phyloP scores from a whole-genome alignment of 2,329 filamentous ascomycete species.

The Aspergillus sp. region DNA sequence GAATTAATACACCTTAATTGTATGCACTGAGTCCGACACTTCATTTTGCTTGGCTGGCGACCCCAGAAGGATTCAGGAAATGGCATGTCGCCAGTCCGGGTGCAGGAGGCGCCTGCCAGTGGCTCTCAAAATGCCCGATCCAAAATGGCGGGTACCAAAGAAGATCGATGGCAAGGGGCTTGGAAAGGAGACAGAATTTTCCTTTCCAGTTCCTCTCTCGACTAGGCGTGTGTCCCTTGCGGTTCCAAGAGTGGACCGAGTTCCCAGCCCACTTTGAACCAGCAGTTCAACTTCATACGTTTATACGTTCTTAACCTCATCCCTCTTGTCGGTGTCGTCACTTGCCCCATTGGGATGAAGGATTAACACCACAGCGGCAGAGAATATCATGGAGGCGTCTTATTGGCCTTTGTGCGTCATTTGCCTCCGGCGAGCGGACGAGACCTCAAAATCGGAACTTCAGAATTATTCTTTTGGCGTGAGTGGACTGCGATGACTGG shows the following conservation, averaged over 20 bases:
- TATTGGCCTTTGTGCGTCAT: not conserved
- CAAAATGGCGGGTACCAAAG: slow-evolving; percentile 18
- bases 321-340: not conserved
- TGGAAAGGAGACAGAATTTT: slow-evolving; percentile 12
- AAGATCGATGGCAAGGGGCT: slow-evolving; percentile 14
- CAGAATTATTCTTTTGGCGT: not conserved
- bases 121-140: slow-evolving; percentile 12
- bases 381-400: slow-evolving; percentile 17
- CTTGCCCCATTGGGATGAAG: not conserved
- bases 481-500: not conserved
- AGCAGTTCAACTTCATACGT: not conserved
- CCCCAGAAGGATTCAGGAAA: not conserved
- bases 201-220: slow-evolving; percentile 5
- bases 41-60: not conserved
- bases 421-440: not conserved
- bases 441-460: not conserved
- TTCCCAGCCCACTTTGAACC: not conserved
- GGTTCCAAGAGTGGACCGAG: slow-evolving; percentile 6
- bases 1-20: not conserved
- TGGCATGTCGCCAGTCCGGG: not conserved
- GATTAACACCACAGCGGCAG: slow-evolving; percentile 16
- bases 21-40: not conserved
- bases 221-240: slow-evolving; percentile 9
- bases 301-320: not conserved
- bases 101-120: slow-evolving; percentile 9